Evolutionary conservation across 257 asterid species (phyloP), one percentile per base, ranked within the genome.

Genomic region (Eucommia ulmoides): DNA sequence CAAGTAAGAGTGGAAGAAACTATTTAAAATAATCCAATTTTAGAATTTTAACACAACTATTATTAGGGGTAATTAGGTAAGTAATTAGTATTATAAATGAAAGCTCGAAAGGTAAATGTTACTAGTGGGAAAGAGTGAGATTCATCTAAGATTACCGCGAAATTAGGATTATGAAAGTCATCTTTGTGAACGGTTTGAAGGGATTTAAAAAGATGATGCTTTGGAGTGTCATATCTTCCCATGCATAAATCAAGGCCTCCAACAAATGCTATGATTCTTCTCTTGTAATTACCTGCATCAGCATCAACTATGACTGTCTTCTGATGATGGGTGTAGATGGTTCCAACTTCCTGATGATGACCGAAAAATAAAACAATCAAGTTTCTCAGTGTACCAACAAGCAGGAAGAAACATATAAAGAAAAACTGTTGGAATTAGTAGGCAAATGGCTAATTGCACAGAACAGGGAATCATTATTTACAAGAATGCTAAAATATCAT

Each of bases 291-390:
- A 24, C 75, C 77, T 2, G 83, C 84, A 50, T 71, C 84, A 21
- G 74, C 80, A 65, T 88, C 97, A 38, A 84, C 83, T 23, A 84
- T 78, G 53, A 88, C 89, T 48, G 89, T 77, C 65, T 88, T 88
- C 74, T 84, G 97, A 67, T 88, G 97, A 65, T 88, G 95, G 45
- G 97, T 88, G 67, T 84, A 88, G 65, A 82, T 88, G 49, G 94
- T 82, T 61, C 82, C 94, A 24, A 85, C 74, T 76, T 88, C 97
- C 95, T 88, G 75, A 62, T 44, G 17, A 24, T n/a, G n/a, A n/a
- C n/a, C n/a, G n/a, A n/a, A n/a, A n/a, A n/a, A n/a, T n/a, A 45
- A 20, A 46, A 46, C 59, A 67, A 41, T n/a, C 55, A 52, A 51
- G 19, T 42, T 16, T 6, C n/a, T 19, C 19, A 21, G 48, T 21